Base-by-base conservation (phyloP, 495 filamentous ascomycete genomes). In the Penicillium arizonense region DNA sequence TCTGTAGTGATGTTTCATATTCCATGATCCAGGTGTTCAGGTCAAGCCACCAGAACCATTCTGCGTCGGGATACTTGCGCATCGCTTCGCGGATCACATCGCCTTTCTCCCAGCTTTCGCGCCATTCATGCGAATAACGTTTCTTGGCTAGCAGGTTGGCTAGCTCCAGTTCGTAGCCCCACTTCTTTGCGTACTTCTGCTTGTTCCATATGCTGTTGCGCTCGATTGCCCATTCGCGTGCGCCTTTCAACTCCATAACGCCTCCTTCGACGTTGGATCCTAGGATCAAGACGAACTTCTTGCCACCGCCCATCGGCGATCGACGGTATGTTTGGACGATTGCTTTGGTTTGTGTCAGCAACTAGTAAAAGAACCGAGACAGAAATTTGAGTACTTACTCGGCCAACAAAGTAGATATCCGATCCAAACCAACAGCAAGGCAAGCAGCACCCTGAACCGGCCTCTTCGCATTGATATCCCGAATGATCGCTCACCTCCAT, bases 21-120 rank as follows among this genome's bases (percentile, higher is more conserved):
- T 99, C 93, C 95, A 99, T 97, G 61, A 99, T 86, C 69, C 95
- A 96, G 14, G 95, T 99, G 67, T 96, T 93, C 10, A 97, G 83
- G 67, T 99, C 94, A 35, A 99, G 77, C 95, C 95, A 99, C 94
- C 94, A 99, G 60, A 99, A 94, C 94, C 94, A 99, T 77, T 99
- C 91, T 9, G 94, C 94, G 54, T 96, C 79, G 20, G 94, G 95
- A 62, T 97, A 94, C 70, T 96, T 96, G 67, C 83, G 80, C 80
- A 99, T 88, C 26, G 87, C 84, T 49, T 94, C 89, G 51, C 95
- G 87, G 57, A 99, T 87, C 40, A 90, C 87, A 65, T 99, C 94
- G 47, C 96, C 92, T 78, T 97, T 97, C 75, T 99, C 94, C 94
- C 94, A 99, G 66, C 91, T 93, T 71, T 99, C 94, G 62, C 94